Evolutionary conservation across 495 filamentous ascomycete species (phyloP), one percentile per base, ranked within the genome.

Genomic region (Pseudotulostoma volvatum): DNA sequence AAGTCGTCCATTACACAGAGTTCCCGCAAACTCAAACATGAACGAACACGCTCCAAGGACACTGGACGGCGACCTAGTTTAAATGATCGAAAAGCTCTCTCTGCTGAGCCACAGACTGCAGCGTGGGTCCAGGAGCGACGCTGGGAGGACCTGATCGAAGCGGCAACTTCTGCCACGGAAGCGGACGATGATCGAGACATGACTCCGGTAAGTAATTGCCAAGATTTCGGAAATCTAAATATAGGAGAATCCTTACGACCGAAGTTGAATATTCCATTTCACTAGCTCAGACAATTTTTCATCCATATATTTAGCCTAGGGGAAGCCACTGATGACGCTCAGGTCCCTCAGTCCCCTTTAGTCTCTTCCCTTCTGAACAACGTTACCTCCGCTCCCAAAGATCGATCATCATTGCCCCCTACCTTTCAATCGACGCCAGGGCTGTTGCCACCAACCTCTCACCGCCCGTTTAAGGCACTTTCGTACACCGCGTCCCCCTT

Each of bases 101-200:
- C 84, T 2, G 81, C 83, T 17, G 86, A 93, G 54, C 84, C 86
- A 11, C 68, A 76, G 20, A 63, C 60, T 0, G 73, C 68, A n/a
- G 72, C 72, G 7, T 74, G 71, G 44, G 72, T 78, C 33, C 82
- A 77, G 55, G 83, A 84, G 31, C 88, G 86, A 63, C 69, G 86
- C 50, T 94, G 86, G 86, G 84, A 93, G 57, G 86, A 94, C 56
- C 59, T 94, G 43, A 86, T 94, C 40, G 86, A 93, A 57, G 86
- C 86, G 7, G 83, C 83, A 16, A 79, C 85, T 11, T 92, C 83
- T 25, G 84, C 84, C 7, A 93, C 84, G 4, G 85, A 93, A 66
- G 70, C 54, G 32, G 86, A 90, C 58, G 84, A 90, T 47, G 83
- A 88, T 48, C 73, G 77, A 46, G 81, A 88, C 45, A 73, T 83